Evolutionary conservation across 1,284 basidiomycete species (phyloP), one percentile per base, ranked within the genome.

Genomic region (Naganishia sp.): DNA sequence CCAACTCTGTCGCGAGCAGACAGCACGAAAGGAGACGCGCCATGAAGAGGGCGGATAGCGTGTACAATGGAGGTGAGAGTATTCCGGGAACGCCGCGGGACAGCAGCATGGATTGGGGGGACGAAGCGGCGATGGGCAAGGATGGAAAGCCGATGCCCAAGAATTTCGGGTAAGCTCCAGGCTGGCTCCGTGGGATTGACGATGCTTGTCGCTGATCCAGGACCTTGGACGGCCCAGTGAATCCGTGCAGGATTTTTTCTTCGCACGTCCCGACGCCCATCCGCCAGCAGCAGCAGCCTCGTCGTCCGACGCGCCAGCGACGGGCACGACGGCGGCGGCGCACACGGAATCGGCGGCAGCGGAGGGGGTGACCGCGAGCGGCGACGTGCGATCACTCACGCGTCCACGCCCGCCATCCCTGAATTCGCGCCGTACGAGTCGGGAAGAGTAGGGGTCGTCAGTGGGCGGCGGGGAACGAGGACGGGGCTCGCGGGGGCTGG

Each of bases 1-100:
- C 90, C 66, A 98, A 98, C 77, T 90, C 90, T 10, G 94, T 92
- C 0, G 92, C 92, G 15, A 91, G 90, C 68, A 83, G 92, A 70
- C 88, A 89, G 64, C 92, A 92, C 83, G 88, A 93, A 71, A 90
- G 90, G 0, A 86, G 89, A 48, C 84, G 86, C 67, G 88, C 87
- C 2, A 82, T 86, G 39, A 67, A 70, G 44, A 65, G 66, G 43
- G 71, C 73, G 28, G 71, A 48, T 23, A 52, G 74, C 65, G 67
- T 71, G 36, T 69, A 72, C 55, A 70, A 70, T 49, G 75, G 74
- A 9, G 67, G 59, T n/a, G 67, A 69, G 10, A 66, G 67, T 39
- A 61, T 56, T 21, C 66, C 57, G 36, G 42, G 52, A 43, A 61
- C 56, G 31, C 67, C 60, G 44, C 36, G 67, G 23, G 31, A 65